Conservation (phyloP, 306 rosid genomes). For the Luffa aegyptiaca region DNA sequence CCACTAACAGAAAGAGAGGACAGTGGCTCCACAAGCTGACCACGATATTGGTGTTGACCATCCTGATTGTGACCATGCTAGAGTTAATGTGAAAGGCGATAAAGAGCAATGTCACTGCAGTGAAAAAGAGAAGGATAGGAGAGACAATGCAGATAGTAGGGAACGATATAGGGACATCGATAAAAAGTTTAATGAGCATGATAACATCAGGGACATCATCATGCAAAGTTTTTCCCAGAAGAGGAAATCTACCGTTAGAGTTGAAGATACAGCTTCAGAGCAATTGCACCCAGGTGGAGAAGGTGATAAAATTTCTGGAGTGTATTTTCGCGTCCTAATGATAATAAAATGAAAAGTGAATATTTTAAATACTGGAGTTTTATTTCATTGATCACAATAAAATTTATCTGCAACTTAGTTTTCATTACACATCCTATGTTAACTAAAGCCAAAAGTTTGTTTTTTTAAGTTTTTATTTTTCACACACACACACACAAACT, state of each 20-base stretch:
- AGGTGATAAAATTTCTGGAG: slow-evolving; percentile 2
- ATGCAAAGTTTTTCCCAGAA: slow-evolving; percentile 50
- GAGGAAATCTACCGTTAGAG: slow-evolving; percentile 56
- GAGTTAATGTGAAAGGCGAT: slow-evolving; percentile 46
- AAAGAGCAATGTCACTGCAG: slow-evolving; percentile 59
- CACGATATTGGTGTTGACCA: slow-evolving; percentile 63
- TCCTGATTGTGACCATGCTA: slow-evolving; percentile 67
- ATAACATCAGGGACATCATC: slow-evolving; percentile 45
- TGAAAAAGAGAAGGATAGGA: slow-evolving; percentile 30
- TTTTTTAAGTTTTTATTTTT: background rate
- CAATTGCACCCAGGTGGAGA: slow-evolving; percentile 2
- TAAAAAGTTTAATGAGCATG: slow-evolving; percentile 65
- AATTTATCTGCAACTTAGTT: background rate
- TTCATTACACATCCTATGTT: background rate
- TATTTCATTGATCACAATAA: background rate
- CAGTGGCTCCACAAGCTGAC: slow-evolving; percentile 39
- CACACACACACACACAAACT: background rate
- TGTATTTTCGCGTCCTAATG: background rate
- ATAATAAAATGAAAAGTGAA: background rate
- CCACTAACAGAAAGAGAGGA: slow-evolving; percentile 72
- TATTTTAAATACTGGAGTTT: background rate
- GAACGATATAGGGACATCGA: slow-evolving; percentile 44
- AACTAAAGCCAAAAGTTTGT: background rate
- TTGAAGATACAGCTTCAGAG: slow-evolving; percentile 30
- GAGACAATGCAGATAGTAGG: slow-evolving; percentile 52